These are phyloP conservation scores for Funneliformis caledonium DNA, from an alignment of 371 early-diverging fungal species.

Conservation along the genomic window DNA sequence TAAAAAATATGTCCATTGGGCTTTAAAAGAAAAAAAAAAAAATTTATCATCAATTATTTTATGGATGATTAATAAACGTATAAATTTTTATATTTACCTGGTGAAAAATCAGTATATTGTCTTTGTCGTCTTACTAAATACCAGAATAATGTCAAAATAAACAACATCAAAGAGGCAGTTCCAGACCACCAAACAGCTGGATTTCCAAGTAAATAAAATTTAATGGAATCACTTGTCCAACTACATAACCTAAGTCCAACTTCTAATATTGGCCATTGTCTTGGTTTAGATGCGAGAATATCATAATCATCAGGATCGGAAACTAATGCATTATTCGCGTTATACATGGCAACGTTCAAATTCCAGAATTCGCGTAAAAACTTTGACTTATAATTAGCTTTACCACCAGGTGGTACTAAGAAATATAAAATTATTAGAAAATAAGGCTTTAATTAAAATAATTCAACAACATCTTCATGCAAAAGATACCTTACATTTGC, in stretches of 20 bases:
- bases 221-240: conserved; percentile 90
- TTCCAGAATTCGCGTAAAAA: conserved; percentile 92
- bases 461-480: conserved; percentile 23
- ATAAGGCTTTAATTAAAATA: conserved; percentile 28
- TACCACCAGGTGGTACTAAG: conserved; percentile 64
- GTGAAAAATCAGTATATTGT: conserved; percentile 63
- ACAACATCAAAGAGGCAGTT: conserved; percentile 63
- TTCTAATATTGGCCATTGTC: conserved; percentile 93
- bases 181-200: conserved; percentile 96
- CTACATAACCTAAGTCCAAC: conserved; percentile 98
- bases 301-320: conserved; percentile 97
- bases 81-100: conserved; percentile 42
- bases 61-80: too few relatives aligned
- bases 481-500: conserved; percentile 12
- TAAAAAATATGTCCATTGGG: conserved; percentile 76
- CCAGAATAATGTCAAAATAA: conserved; percentile 51
- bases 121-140: conserved; percentile 77
- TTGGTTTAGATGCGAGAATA: conserved; percentile 83
- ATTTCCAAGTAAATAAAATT: conserved; percentile 97
- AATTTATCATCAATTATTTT: not conserved
- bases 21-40: conserved; percentile 44
- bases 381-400: conserved; percentile 60
- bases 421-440: too few relatives aligned
- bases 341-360: conserved; percentile 97
- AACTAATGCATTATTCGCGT: conserved; percentile 95